Evolutionary conservation across 2,329 filamentous ascomycete genomes (phyloP), one percentile per base, ranked within the genome.

Genomic region (Sporothrix brasiliensis): DNA sequence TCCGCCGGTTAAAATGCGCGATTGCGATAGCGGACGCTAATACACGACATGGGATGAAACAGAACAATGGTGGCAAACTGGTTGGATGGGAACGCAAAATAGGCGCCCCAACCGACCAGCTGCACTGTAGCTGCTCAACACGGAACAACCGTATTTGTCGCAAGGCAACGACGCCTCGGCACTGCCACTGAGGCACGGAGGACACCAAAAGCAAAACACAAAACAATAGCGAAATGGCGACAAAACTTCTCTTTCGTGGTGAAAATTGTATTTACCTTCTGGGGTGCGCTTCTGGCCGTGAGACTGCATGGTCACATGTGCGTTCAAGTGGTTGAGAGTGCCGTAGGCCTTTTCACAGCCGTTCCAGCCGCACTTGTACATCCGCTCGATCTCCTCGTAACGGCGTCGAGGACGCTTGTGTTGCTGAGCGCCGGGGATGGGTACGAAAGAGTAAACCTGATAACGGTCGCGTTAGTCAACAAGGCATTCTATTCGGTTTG

Each of bases 301-400:
- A 72, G 92, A 95, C 80, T 99, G 95, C 95, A 98, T 98, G 16
- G 95, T 98, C 65, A 99, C 95, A 78, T 99, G 95, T 52, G 95
- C 95, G 78, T 99, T 99, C 75, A 99, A 80, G 79, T 99, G 95
- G 80, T 99, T 99, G 73, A 99, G 83, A 63, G 95, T 99, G 72
- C 95, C 95, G 76, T 99, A 99, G 2, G 95, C 95, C 83, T 99
- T 99, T 81, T 99, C 95, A 78, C 95, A 99, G 10, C 94, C 94
- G 74, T 97, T 94, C 92, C 93, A 98, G 34, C 94, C 95, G 78
- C 95, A 99, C 81, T 98, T 98, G 85, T 99, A 98, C 95, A 99
- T 98, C 78, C 95, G 90, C 83, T 99, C 95, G 76, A 99, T 99
- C 79, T 99, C 95, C 81, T 99, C 95, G 77, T 97, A 99, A 69